phyloP scores from a whole-genome alignment of 306 rosid species.

The Crotalaria pallida region DNA sequence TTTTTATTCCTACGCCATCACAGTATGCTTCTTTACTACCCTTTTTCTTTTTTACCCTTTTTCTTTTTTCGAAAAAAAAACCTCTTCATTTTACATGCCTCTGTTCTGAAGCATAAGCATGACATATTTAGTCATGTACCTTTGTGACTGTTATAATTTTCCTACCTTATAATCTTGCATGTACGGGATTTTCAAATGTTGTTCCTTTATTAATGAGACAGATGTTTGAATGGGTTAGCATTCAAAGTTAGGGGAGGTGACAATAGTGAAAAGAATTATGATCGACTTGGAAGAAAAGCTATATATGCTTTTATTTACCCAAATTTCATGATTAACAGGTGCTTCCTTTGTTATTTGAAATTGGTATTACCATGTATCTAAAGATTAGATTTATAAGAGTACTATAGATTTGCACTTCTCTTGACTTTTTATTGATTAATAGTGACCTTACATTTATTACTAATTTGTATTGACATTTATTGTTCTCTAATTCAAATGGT shows the following conservation, averaged over 20 bases:
- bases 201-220: conserved; percentile 23
- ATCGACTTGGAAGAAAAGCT: conserved; percentile 76
- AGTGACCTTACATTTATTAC: too few relatives aligned
- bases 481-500: too few relatives aligned
- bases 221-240: conserved; percentile 79
- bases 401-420: too few relatives aligned
- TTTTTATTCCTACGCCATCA: conserved; percentile 66
- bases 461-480: too few relatives aligned
- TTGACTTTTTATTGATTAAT: too few relatives aligned
- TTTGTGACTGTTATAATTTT: not conserved
- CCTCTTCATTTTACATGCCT: not conserved
- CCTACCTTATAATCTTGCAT: not conserved
- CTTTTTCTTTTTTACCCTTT: not conserved
- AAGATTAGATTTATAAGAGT: too few relatives aligned
- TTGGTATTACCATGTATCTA: not conserved
- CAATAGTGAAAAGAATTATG: conserved; percentile 36
- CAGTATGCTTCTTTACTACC: conserved; percentile 43
- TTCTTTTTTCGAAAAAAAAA: too few relatives aligned
- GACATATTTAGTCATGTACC: not conserved
- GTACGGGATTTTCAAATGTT: conserved; percentile 11
- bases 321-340: conserved; percentile 95
- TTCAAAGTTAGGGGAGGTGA: conserved; percentile 72
- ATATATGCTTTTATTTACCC: conserved; percentile 79
- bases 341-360: conserved; percentile 2
- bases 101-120: not conserved